A percentile compares a stretch with the other conserved stretches of the same genome.
Evolutionary conservation across 164 flowering plant genomes (phyloP).

Genomic region (Buxus sempervirens): DNA sequence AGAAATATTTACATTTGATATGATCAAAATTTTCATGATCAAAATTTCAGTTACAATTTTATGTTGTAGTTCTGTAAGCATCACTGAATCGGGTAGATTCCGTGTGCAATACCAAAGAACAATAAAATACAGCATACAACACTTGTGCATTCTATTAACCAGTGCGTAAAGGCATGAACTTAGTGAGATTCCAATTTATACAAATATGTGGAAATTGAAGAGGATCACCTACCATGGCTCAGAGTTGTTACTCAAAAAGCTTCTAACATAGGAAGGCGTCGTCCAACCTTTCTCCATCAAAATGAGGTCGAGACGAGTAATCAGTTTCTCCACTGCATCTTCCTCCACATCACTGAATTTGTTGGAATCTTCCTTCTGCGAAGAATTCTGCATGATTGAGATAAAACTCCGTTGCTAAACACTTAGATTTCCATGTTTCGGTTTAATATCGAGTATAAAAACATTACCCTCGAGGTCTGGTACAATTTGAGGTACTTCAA

Average conservation of each 20-base stretch:
- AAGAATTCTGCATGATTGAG: constrained; percentile 23
- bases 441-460: neutral
- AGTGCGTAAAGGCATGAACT: neutral
- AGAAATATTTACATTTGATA: no score
- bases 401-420: neutral
- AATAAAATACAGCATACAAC: no score
- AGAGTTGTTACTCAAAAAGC: constrained; percentile 45
- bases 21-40: no score
- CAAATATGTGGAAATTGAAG: neutral
- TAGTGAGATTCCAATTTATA: neutral
- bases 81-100: no score
- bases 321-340: constrained; percentile 60
- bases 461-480: constrained; percentile 41
- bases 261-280: constrained; percentile 29
- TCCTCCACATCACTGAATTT: constrained; percentile 38
- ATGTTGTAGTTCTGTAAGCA: no score
- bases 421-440: neutral
- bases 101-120: no score
- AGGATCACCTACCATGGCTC: constrained; percentile 67
- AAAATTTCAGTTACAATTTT: no score
- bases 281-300: constrained; percentile 67
- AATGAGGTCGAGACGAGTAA: constrained; percentile 67
- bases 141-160: no score
- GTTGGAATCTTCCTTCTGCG: constrained; percentile 16
- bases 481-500: constrained; percentile 53